Conservation (phyloP, 495 filamentous ascomycete genomes). For the Penicillium dipodomyicola region DNA sequence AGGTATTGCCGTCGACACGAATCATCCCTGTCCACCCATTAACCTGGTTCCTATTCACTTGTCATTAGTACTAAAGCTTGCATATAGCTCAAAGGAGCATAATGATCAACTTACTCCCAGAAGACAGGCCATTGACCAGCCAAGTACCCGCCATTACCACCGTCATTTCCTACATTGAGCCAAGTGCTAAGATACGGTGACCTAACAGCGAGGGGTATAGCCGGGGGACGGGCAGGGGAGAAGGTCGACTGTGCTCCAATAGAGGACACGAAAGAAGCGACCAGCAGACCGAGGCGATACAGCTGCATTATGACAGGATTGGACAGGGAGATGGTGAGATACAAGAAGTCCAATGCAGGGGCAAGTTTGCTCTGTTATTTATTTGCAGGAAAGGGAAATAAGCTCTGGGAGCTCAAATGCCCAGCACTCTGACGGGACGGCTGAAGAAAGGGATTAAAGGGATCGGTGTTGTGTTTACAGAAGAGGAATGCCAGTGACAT, state of each 20-base stretch:
- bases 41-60: constrained; percentile 40
- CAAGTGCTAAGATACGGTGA: constrained; percentile 59
- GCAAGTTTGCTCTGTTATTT: constrained; percentile 24
- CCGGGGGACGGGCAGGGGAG: constrained; percentile 54
- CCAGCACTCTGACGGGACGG: constrained; percentile 13
- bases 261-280: constrained; percentile 25
- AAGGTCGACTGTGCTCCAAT: constrained; percentile 46
- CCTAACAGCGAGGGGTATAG: constrained; percentile 56
- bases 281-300: constrained; percentile 25
- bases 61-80: neutral
- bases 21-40: constrained; percentile 57
- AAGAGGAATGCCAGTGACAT: constrained; percentile 32
- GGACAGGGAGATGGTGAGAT: constrained; percentile 16
- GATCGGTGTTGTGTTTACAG: constrained; percentile 33
- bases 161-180: constrained; percentile 50
- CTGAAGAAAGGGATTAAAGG: constrained; percentile 24
- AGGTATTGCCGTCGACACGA: constrained; percentile 53
- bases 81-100: neutral
- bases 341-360: constrained; percentile 24
- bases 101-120: constrained; percentile 47
- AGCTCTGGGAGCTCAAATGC: constrained; percentile 9
- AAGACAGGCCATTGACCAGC: constrained; percentile 57
- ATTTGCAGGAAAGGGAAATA: constrained; percentile 13
- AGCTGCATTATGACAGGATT: constrained; percentile 30
- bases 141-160: constrained; percentile 57